Base-by-base conservation (phyloP, 1,139 yeast genomes). In the Blastobotrys persicus region DNA sequence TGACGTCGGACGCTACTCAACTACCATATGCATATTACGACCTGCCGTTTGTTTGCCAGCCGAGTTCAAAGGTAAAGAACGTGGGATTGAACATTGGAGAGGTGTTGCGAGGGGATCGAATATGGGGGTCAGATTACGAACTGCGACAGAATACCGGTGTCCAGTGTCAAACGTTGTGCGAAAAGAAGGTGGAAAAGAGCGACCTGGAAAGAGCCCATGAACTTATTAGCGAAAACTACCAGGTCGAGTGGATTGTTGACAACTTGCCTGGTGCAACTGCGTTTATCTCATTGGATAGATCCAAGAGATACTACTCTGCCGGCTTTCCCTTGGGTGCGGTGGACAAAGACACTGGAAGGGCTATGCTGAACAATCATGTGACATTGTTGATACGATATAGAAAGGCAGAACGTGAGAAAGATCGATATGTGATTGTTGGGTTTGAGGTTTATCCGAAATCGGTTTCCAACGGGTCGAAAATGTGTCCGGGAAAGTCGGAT, bases 181-280 rank as follows among this genome's bases (percentile, higher is more conserved):
- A 83, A 48, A 74, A 83, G 56, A 70, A 72, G 28, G 78, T 85
- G 9, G 70, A 65, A 34, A 76, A 75, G 14, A 68, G 68, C 1
- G 85, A 78, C 2, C 62, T 85, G 31, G 68, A 66, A 48, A 71
- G 78, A 48, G 89, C 94, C 0, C 79, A 76, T 47, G 74, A 78
- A 26, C 70, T 88, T 51, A 81, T 89, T 44, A 73, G 78, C 56
- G 72, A 82, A 49, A 87, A 87, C 2, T 88, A 88, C 59, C 83
- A 83, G 46, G 89, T 78, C 11, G 92, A 88, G 62, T 89, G 96
- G 96, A 68, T 79, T 40, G 74, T 88, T 17, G 96, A 89, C 68
- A 88, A 84, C 16, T 70, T 89, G 37, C 96, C 96, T 0, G 95
- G 94, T 2, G 94, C 96, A 2, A 88, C 96, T 3, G 86, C 95